These are phyloP conservation scores for Acorus gramineus DNA, from an alignment of 106 monocot genomes.

Conservation along the genomic window DNA sequence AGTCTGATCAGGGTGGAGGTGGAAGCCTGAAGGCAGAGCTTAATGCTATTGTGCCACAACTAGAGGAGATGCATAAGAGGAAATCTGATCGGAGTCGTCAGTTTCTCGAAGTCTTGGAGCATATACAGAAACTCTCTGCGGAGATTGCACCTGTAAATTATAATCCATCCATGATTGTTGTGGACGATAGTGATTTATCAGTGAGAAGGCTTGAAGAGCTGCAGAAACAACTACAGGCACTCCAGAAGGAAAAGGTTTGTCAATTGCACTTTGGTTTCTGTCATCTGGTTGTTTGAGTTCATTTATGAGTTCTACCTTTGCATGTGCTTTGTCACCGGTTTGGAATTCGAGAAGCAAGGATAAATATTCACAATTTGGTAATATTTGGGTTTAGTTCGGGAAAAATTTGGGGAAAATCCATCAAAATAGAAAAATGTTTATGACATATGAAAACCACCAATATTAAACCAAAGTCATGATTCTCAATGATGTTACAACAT, in stretches of 20 bases:
- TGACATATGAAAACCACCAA: too few relatives aligned
- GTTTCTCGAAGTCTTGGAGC: slow-evolving; percentile 41
- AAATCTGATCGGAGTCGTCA: slow-evolving; percentile 38
- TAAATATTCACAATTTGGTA: too few relatives aligned
- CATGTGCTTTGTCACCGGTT: background rate
- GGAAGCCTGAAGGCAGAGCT: slow-evolving; percentile 57
- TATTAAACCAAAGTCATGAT: too few relatives aligned
- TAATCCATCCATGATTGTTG: slow-evolving; percentile 5
- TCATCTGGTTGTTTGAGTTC: background rate
- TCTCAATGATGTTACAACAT: too few relatives aligned
- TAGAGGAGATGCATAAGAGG: slow-evolving; percentile 55
- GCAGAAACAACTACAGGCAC: slow-evolving; percentile 29
- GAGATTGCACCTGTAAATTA: slow-evolving; percentile 32
- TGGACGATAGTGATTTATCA: slow-evolving; percentile 60
- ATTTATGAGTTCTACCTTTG: background rate
- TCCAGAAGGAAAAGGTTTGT: slow-evolving; percentile 57
- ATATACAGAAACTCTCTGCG: slow-evolving; percentile 26
- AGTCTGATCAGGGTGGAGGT: slow-evolving; percentile 15
- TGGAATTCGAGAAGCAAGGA: too few relatives aligned
- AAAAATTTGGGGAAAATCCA: too few relatives aligned
- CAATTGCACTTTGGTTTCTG: slow-evolving; percentile 1
- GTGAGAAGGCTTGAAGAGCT: slow-evolving; percentile 43
- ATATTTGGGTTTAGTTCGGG: too few relatives aligned
- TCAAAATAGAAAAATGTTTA: too few relatives aligned
- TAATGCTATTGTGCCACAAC: slow-evolving; percentile 38